Conservation (phyloP, 805 yeast genomes). For the Sungouiozyma intestinalis region DNA sequence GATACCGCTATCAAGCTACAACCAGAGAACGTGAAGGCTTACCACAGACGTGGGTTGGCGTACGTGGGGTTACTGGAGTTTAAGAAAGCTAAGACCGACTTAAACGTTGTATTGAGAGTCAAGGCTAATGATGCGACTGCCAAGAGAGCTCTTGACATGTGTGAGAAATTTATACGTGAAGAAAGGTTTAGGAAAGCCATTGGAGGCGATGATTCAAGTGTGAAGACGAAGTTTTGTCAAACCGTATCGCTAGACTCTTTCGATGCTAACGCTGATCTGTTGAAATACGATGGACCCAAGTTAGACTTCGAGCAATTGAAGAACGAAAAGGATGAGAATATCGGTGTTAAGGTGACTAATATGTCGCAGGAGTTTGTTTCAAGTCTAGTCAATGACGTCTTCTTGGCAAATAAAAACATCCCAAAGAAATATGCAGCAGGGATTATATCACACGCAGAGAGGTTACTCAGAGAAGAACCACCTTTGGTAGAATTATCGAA, state of each 20-base stretch:
- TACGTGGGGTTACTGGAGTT: constrained; percentile 65
- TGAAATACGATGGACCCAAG: constrained; percentile 21
- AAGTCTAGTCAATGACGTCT: constrained; percentile 51
- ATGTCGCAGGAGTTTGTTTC: constrained; percentile 46
- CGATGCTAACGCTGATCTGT: constrained; percentile 25
- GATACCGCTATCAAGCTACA: constrained; percentile 59
- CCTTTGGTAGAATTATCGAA: constrained; percentile 62
- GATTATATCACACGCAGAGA: constrained; percentile 61
- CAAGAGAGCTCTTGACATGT: constrained; percentile 46
- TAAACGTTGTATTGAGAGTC: constrained; percentile 47
- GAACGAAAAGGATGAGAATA: constrained; percentile 18
- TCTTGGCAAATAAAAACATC: constrained; percentile 59
- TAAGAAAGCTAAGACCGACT: constrained; percentile 61
- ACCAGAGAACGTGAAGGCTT: constrained; percentile 60
- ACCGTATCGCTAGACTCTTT: constrained; percentile 19
- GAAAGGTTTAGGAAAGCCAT: constrained; percentile 83
- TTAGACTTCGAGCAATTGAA: constrained; percentile 22
- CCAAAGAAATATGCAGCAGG: constrained; percentile 82
- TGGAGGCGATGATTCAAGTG: constrained; percentile 48
- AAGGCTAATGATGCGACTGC: constrained; percentile 68
- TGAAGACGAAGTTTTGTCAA: constrained; percentile 20
- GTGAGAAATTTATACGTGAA: constrained; percentile 55
- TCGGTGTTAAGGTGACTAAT: constrained; percentile 30
- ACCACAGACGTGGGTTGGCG: constrained; percentile 81
- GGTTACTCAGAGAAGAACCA: constrained; percentile 53